Base-by-base conservation (phyloP, 129 eudicot species). In the Sambucus nigra region DNA sequence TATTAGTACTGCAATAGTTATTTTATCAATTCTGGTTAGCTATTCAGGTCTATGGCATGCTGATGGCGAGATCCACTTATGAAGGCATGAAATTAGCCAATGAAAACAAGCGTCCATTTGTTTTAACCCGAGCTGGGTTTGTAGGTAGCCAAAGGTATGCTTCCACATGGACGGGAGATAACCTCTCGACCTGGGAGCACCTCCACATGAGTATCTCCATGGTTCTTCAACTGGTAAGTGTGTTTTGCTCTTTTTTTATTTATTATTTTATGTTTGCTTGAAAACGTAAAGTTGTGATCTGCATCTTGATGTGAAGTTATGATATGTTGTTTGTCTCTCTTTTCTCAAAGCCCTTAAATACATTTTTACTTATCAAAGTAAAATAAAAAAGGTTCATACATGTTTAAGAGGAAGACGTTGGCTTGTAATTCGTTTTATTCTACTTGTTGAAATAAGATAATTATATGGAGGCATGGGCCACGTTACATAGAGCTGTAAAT, bases 101-200 rank as follows among this genome's bases (percentile, higher is more conserved):
- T 23, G 72, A 58, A 29, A 56, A 75, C 63, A 91, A 72, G 65
- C 98, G 98, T 1, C 95, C 98, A 0, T 89, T 85, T 82, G 98
- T 91, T 60, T 86, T 91, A 15, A 79, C 94, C 18, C 82, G 98
- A 72, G 95, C 98, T 38, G 98, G 98, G 40, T 91, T 78, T 67
- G 69, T 82, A 32, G 98, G 98, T 48, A 81, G 94, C 73, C 98
- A 85, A 63, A 81, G 98, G 74, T 81, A 85, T 59, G 95, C 95
- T 55, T 95, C 94, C 20, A 85, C 98, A 7, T 91, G 98, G 98
- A 85, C 95, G 17, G 98, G 98, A 14, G 98, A 91, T 69, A 91
- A 91, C 69, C 80, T 81, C 17, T 91, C 98, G 3, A 82, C 98
- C 19, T 85, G 98, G 98, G 95, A 85, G 74, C 98, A 91, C 70